Evolutionary conservation across 345 rosid species (phyloP).

Genomic region (Viola odorata): DNA sequence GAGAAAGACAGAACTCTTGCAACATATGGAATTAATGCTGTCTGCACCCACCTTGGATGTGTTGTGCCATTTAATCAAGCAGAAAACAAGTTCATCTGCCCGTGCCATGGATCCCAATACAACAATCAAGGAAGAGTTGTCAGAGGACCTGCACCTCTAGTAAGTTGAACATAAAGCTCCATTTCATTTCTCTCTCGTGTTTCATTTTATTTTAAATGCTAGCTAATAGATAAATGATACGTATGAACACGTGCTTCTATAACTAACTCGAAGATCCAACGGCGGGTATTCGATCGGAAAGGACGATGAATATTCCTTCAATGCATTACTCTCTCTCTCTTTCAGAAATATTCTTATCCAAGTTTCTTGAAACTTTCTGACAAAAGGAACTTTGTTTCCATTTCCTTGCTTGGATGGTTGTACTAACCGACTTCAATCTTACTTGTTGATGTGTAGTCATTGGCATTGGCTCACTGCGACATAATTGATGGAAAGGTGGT

Average conservation of each 20-base stretch:
- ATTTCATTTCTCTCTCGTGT: background rate
- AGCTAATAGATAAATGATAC: background rate
- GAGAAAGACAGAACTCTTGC: conserved; percentile 83
- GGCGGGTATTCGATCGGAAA: background rate
- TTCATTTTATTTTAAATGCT: background rate
- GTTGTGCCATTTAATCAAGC: conserved; percentile 88
- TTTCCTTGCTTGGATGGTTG: background rate
- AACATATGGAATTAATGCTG: conserved; percentile 71
- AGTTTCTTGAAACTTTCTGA: too few relatives aligned
- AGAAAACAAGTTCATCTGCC: conserved; percentile 91
- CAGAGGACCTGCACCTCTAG: conserved; percentile 97
- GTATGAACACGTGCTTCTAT: too few relatives aligned
- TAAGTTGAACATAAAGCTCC: conserved; percentile 26
- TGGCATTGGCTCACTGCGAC: conserved; percentile 86
- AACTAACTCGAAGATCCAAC: too few relatives aligned
- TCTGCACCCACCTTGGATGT: conserved; percentile 95
- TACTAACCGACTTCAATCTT: background rate
- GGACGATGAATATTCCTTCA: background rate
- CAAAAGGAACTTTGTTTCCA: too few relatives aligned
- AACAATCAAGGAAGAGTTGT: conserved; percentile 93
- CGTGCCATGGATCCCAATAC: conserved; percentile 99
- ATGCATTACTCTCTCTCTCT: too few relatives aligned
- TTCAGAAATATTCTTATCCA: too few relatives aligned
- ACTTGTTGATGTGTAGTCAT: conserved; percentile 41
- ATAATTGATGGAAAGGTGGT: conserved; percentile 77